Base-by-base conservation (phyloP, 352 stramenopile species). In the Pythium periplocum region DNA sequence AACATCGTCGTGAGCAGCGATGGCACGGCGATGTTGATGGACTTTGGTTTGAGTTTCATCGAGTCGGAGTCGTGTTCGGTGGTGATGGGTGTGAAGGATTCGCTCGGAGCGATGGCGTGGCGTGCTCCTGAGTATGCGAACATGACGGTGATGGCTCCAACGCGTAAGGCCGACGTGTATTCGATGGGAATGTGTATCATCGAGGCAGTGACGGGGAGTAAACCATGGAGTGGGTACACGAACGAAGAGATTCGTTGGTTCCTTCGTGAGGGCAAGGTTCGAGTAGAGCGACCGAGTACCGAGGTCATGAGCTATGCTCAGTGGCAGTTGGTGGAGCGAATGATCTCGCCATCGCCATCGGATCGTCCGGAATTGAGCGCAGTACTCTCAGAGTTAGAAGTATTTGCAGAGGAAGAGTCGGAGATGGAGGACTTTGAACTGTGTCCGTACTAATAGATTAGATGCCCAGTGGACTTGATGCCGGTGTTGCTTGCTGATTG, bases 1-100 rank as follows among this genome's bases (percentile, higher is more conserved):
- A 71, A 71, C 31, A 68, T 74, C 45, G 47, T 74, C 9, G 49
- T 74, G 4, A 48, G 55, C 11, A 49, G 45, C 26, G 39, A 69
- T 17, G 59, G 55, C 4, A n/a, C 53, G 4, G 59, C 59, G 2
- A 66, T 68, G 35, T 52, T 74, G n/a, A 38, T 62, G 7, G 61
- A 69, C 46, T 74, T 74, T 42, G 57, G 59, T 2, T 41, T 71
- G 17, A 68, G 50, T 50, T 50, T 30, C 32, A 42, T 12, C 12
- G 38, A 42, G 38, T 7, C 8, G 1, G 38, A 12, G 38, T 42
- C 38, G 38, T 42, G 38, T 12, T 42, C 38, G 7, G 7, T 42
- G 38, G 38, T 42, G 38, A 26, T 26, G 17, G 12, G 12, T 42
- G 12, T 42, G 38, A 42, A 12, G 38, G 38, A 42, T 12, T 12